Evolutionary conservation across 495 filamentous ascomycete genomes (phyloP), one percentile per base, ranked within the genome.

Genomic region (Parathielavia hyrcaniae): DNA sequence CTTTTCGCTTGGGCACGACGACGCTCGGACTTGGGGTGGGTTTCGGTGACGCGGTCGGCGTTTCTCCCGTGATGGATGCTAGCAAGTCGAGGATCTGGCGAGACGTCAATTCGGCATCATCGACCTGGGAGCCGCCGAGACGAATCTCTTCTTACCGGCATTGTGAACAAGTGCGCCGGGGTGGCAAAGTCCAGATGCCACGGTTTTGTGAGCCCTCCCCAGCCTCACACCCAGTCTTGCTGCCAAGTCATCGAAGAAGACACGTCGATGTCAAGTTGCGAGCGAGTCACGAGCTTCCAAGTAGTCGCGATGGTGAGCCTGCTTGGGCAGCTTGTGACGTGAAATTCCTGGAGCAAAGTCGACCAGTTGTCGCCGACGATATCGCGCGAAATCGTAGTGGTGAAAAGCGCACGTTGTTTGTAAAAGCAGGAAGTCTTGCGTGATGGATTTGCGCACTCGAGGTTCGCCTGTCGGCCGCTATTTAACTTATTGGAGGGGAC

Each of bases 41-140:
- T 5, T 66, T 68, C 34, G 73, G 58, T 20, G 73, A 67, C 19
- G 73, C 60, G 17, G 64, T 57, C 19, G 75, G 61, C 62, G 74
- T 64, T 17, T 74, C 78, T 55, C 80, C 80, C 38, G 70, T 75
- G 58, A 83, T 83, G 62, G 77, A 74, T 53, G 79, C 80, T 39
- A 83, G 74, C 35, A 83, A 70, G 45, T 83, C 80, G 32, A 70
- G 63, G 60, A 83, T 81, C 78, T 77, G 53, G 40, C 50, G 5
- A 23, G 48, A 17, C 30, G 30, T 38, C 32, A 38, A 53, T 65
- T 30, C 54, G 62, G 60, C 51, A 48, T 56, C 41, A 19, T 43
- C 45, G 9, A 16, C 22, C 32, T 16, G 26, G 11, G 9, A 38
- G 46, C 22, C 46, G 19, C 13, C 1, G 54, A 57, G 44, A 38